These are phyloP conservation scores for Batrachochytrium dendrobatidis DNA, from an alignment of 371 early-diverging fungal genomes.

Conservation along the genomic window DNA sequence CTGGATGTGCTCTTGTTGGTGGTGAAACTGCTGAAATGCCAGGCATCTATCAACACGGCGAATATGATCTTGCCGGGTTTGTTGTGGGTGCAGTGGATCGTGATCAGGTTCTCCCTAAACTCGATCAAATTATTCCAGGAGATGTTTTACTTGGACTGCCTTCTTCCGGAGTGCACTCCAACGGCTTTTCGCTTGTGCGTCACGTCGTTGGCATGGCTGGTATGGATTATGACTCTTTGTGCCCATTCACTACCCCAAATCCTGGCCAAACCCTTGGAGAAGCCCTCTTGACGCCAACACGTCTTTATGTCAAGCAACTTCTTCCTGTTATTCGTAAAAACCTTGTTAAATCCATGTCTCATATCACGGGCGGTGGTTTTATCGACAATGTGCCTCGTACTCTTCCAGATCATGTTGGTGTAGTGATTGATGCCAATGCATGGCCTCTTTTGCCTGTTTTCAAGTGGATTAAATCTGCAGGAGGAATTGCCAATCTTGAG, in stretches of 20 bases:
- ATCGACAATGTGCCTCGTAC: constrained; percentile 94
- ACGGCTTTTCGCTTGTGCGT: constrained; percentile 94
- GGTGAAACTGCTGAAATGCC: constrained; percentile 99
- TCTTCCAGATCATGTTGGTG: constrained; percentile 68
- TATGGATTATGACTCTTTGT: constrained; percentile 64
- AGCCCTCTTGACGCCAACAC: constrained; percentile 85
- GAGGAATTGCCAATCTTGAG: constrained; percentile 76
- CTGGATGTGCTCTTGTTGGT: constrained; percentile 94
- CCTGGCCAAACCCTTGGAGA: constrained; percentile 58
- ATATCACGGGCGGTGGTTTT: constrained; percentile 97
- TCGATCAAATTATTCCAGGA: constrained; percentile 63
- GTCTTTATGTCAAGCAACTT: constrained; percentile 87
- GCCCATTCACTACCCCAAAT: constrained; percentile 59
- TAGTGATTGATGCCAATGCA: constrained; percentile 65
- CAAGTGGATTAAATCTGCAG: constrained; percentile 84
- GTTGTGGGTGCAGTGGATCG: constrained; percentile 96
- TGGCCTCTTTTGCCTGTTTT: constrained; percentile 89
- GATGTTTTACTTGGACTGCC: constrained; percentile 86
- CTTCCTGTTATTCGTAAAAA: constrained; percentile 68
- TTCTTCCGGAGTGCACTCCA: constrained; percentile 93
- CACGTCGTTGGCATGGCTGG: constrained; percentile 74
- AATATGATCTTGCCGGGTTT: constrained; percentile 88
- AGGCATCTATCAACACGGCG: constrained; percentile 64
- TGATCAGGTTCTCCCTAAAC: constrained; percentile 72
- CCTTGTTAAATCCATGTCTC: constrained; percentile 90